Percentiles rank a stretch among this genome's conserved stretches.
Conservation (phyloP, 257 asterid species). For the Fraxinus anomala region DNA sequence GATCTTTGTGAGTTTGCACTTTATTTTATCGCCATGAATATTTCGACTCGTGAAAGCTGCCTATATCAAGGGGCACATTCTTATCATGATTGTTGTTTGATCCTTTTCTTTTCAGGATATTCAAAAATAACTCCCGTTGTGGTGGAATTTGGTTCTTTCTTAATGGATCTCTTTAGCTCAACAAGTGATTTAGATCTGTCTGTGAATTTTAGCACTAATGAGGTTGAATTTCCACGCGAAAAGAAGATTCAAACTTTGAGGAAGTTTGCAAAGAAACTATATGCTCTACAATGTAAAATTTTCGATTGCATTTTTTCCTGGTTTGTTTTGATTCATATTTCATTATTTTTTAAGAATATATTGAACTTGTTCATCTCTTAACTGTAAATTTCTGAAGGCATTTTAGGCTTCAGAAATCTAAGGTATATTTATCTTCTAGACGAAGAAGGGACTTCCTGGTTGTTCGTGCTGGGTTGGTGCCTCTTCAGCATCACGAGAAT, state of each 20-base stretch:
- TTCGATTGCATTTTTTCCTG: slow-evolving; percentile 18
- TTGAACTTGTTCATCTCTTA: slow-evolving; percentile 17
- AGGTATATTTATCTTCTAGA: background rate
- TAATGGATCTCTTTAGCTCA: slow-evolving; percentile 78
- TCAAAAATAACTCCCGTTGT: slow-evolving; percentile 60
- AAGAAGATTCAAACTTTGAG: slow-evolving; percentile 75
- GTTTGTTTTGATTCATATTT: background rate
- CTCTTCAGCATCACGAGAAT: too few species aligned
- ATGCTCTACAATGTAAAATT: slow-evolving; percentile 70
- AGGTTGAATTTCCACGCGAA: slow-evolving; percentile 54
- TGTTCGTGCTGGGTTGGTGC: too few species aligned
- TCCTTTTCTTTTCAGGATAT: slow-evolving; percentile 45
- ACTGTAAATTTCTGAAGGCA: background rate
- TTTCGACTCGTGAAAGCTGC: background rate
- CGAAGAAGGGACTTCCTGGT: background rate
- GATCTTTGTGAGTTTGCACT: slow-evolving; percentile 6
- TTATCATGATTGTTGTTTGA: slow-evolving; percentile 5
- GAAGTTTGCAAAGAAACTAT: slow-evolving; percentile 73
- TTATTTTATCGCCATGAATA: slow-evolving; percentile 6
- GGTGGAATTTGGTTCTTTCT: slow-evolving; percentile 89
- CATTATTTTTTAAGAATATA: slow-evolving; percentile 1
- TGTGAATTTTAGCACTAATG: slow-evolving; percentile 55
- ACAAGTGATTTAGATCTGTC: slow-evolving; percentile 89
- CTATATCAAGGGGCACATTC: slow-evolving; percentile 5
- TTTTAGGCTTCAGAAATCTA: background rate